Percentiles rank a stretch among this genome's conserved stretches.
Evolutionary conservation across 768 basidiomycete species (phyloP).

Genomic region (Podaxis carcinomalis): DNA sequence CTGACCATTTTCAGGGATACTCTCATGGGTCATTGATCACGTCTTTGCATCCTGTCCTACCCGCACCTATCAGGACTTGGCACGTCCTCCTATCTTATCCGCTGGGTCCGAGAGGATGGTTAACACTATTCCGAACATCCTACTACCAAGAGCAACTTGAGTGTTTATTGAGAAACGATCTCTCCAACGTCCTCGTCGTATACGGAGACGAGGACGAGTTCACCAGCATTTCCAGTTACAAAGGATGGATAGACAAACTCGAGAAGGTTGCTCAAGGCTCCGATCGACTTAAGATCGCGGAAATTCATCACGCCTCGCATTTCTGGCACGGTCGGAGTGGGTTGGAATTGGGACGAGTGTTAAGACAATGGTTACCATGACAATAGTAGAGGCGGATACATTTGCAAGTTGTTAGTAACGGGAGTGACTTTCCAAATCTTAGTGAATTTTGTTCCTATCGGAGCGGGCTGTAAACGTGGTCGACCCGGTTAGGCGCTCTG

Average conservation of each 20-base stretch:
- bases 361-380: slow-evolving; percentile 34
- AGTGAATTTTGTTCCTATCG: neutral
- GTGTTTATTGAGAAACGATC: slow-evolving; percentile 40
- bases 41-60: slow-evolving; percentile 57
- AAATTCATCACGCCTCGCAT: slow-evolving; percentile 52
- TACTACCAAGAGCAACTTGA: slow-evolving; percentile 51
- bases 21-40: slow-evolving; percentile 76
- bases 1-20: slow-evolving; percentile 53
- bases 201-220: slow-evolving; percentile 74
- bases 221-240: slow-evolving; percentile 51
- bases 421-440: neutral
- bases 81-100: slow-evolving; percentile 80
- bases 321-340: slow-evolving; percentile 54
- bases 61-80: slow-evolving; percentile 45
- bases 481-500: neutral
- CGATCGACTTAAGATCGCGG: slow-evolving; percentile 26
- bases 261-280: slow-evolving; percentile 14
- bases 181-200: slow-evolving; percentile 54
- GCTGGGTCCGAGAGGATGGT: slow-evolving; percentile 56
- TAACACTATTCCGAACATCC: slow-evolving; percentile 64
- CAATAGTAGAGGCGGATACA: slow-evolving; percentile 2
- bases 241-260: slow-evolving; percentile 47
- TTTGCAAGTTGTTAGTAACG: slow-evolving; percentile 1
- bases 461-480: neutral
- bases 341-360: slow-evolving; percentile 19